A percentile compares a stretch with the other conserved stretches of the same genome.
phyloP scores from a whole-genome alignment of 768 basidiomycete species.

The Lanmaoa pseudosensibilis region DNA sequence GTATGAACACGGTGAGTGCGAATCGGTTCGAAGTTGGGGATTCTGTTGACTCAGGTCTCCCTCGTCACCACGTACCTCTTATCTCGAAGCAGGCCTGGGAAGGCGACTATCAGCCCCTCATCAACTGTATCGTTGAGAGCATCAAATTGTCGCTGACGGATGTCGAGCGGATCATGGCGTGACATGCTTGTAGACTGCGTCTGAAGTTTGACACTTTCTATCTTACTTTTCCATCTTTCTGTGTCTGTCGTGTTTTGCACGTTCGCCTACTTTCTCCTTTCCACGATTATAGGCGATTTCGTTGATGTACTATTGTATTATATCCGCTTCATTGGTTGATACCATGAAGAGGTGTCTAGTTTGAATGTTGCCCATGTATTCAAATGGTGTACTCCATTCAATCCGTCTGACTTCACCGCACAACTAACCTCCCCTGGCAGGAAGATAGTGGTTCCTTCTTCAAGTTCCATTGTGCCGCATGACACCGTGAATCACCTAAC shows the following conservation, averaged over 20 bases:
- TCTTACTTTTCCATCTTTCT: not conserved
- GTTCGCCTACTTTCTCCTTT: not conserved
- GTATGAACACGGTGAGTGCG: slow-evolving; percentile 33
- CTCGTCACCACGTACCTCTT: not conserved
- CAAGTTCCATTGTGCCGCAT: not conserved
- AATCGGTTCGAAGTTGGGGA: not conserved
- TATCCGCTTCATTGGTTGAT: not conserved
- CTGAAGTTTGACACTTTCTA: not conserved
- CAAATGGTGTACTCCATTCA: not conserved
- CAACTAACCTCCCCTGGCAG: not conserved
- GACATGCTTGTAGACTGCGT: not conserved
- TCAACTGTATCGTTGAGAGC: slow-evolving; percentile 32
- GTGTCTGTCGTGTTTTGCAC: not conserved
- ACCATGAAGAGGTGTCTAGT: not conserved
- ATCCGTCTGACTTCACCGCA: not conserved
- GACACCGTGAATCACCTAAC: too few species aligned
- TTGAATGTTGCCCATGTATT: not conserved
- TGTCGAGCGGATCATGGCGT: slow-evolving; percentile 33
- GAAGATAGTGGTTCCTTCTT: too few species aligned
- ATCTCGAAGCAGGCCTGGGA: slow-evolving; percentile 30
- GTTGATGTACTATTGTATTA: not conserved
- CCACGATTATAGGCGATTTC: not conserved
- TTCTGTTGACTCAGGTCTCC: not conserved
- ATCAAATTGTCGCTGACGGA: slow-evolving; percentile 26
- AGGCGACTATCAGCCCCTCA: slow-evolving; percentile 34